These are phyloP conservation scores for Cucurbitaria berberidis DNA, from an alignment of 2,329 filamentous ascomycete species.

Conservation along the genomic window DNA sequence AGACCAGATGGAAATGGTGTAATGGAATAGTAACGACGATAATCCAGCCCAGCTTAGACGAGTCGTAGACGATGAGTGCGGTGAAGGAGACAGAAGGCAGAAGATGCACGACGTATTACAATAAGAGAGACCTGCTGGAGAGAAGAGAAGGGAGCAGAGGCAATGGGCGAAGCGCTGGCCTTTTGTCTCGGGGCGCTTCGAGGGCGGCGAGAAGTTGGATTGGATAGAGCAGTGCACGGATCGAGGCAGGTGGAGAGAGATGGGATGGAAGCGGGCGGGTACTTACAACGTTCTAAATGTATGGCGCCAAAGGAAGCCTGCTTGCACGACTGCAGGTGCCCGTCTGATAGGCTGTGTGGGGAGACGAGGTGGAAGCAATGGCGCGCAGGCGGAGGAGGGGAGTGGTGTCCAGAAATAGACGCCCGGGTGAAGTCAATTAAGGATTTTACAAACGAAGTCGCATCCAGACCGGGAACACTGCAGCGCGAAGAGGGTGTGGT, in stretches of 20 bases:
- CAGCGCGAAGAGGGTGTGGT: constrained; percentile 31
- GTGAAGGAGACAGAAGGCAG: constrained; percentile 32
- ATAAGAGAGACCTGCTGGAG: constrained; percentile 52
- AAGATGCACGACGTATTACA: constrained; percentile 49
- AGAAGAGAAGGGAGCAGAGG: constrained; percentile 40
- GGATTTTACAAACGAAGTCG: constrained; percentile 36
- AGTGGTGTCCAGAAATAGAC: constrained; percentile 50
- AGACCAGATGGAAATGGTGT: constrained; percentile 28
- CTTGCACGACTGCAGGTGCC: constrained; percentile 38
- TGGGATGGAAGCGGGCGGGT: constrained; percentile 46
- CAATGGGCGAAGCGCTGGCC: constrained; percentile 46
- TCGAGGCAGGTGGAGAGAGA: constrained; percentile 39
- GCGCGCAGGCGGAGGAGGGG: constrained; percentile 34
- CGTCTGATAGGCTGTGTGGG: constrained; percentile 43
- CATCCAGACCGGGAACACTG: constrained; percentile 41
- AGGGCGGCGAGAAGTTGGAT: constrained; percentile 31
- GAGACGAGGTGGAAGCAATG: constrained; percentile 41
- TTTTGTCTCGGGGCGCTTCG: constrained; percentile 52
- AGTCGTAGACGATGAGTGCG: constrained; percentile 37
- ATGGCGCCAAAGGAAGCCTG: constrained; percentile 43
- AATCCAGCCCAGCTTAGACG: constrained; percentile 49
- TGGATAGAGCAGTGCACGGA: constrained; percentile 40
- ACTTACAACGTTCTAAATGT: constrained; percentile 49
- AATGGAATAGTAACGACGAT: constrained; percentile 41
- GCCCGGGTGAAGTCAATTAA: constrained; percentile 47